Conservation (phyloP, 2,329 filamentous ascomycete genomes). For the Aspergillus quadrilineatus region DNA sequence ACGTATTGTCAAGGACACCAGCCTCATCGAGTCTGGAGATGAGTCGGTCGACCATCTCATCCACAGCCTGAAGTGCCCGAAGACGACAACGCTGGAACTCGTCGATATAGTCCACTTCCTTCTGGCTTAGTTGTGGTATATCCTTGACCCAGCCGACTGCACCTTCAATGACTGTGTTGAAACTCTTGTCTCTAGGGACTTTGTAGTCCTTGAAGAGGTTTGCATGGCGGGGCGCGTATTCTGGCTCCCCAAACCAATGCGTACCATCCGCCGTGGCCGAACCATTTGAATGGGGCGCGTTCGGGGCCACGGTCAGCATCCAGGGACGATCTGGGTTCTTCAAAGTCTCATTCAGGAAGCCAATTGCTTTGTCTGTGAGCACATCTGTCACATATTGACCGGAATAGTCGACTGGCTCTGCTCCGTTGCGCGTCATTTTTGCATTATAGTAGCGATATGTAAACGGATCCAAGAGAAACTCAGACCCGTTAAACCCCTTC, state of each 20-base stretch:
- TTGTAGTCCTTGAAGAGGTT: slow-evolving; percentile 56
- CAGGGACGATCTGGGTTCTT: slow-evolving; percentile 54
- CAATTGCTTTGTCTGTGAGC: slow-evolving; percentile 50
- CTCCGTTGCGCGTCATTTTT: slow-evolving; percentile 59
- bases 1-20: slow-evolving; percentile 51
- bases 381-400: slow-evolving; percentile 60
- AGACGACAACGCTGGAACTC: slow-evolving; percentile 51
- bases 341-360: slow-evolving; percentile 60
- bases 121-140: slow-evolving; percentile 45
- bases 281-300: slow-evolving; percentile 61
- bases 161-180: slow-evolving; percentile 18
- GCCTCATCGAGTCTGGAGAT: slow-evolving; percentile 42
- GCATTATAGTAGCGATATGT: slow-evolving; percentile 67
- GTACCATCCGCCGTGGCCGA: slow-evolving; percentile 18
- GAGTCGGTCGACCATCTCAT: slow-evolving; percentile 52
- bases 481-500: slow-evolving; percentile 60
- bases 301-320: slow-evolving; percentile 64
- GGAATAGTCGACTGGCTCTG: slow-evolving; percentile 53
- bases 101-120: slow-evolving; percentile 52
- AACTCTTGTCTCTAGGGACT: slow-evolving; percentile 55
- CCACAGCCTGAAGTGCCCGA: slow-evolving; percentile 53
- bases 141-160: slow-evolving; percentile 47
- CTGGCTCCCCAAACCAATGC: slow-evolving; percentile 20
- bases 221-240: slow-evolving; percentile 17
- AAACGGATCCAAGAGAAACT: slow-evolving; percentile 63